A percentile compares a stretch with the other conserved stretches of the same genome.
Evolutionary conservation across 1,284 basidiomycete species (phyloP).

Genomic region (Stereum hirsutum): DNA sequence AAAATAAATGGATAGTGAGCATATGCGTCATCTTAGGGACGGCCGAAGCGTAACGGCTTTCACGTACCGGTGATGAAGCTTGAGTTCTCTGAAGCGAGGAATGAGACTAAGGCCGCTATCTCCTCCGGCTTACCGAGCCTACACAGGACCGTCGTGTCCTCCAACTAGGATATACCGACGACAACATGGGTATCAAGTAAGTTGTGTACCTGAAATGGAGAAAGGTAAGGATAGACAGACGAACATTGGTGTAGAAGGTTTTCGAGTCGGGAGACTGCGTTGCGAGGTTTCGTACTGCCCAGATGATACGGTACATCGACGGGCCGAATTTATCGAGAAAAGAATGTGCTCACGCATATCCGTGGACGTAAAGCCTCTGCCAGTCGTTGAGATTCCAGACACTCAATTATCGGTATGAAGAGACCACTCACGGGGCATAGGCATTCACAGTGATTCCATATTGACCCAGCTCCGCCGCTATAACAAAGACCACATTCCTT

Average conservation of each 20-base stretch:
- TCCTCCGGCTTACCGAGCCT: slow-evolving; percentile 11
- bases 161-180: too few species aligned
- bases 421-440: slow-evolving; percentile 16
- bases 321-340: too few species aligned
- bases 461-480: slow-evolving; percentile 15
- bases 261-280: background rate
- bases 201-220: background rate
- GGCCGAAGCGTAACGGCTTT: too few species aligned
- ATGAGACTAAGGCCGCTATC: slow-evolving; percentile 13
- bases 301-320: background rate
- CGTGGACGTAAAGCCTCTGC: background rate
- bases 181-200: background rate
- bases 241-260: background rate
- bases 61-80: slow-evolving; percentile 12
- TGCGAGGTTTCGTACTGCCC: background rate
- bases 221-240: background rate
- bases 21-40: too few species aligned
- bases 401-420: too few species aligned
- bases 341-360: background rate
- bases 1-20: too few species aligned
- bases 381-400: background rate
- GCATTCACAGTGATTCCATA: slow-evolving; percentile 20
- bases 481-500: background rate
- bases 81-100: slow-evolving; percentile 11
- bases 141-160: too few species aligned